A percentile compares a stretch with the other conserved stretches of the same genome.
Evolutionary conservation across 2,329 filamentous ascomycete genomes (phyloP).

Genomic region (Curvularia hawaiiensis): DNA sequence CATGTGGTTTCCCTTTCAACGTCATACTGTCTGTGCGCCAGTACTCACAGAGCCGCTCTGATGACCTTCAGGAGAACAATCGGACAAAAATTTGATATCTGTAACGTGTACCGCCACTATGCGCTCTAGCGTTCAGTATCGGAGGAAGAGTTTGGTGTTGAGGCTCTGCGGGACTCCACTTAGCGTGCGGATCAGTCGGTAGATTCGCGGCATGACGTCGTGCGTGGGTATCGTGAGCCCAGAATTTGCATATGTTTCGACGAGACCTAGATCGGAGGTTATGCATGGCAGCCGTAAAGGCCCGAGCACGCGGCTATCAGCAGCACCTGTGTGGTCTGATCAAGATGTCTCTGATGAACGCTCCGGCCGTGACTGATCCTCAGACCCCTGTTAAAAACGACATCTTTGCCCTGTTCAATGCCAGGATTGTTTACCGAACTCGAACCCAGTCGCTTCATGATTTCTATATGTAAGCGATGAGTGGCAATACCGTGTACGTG

Average conservation of each 20-base stretch:
- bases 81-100: constrained; percentile 14
- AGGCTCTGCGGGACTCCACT: constrained; percentile 30
- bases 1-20: constrained; percentile 4
- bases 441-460: neutral
- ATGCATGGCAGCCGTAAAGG: constrained; percentile 7
- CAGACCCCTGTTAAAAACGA: neutral
- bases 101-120: constrained; percentile 14
- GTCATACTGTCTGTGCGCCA: constrained; percentile 6
- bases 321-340: constrained; percentile 8
- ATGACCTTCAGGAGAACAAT: constrained; percentile 1
- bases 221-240: constrained; percentile 10
- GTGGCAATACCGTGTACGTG: neutral
- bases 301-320: constrained; percentile 9
- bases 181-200: constrained; percentile 14
- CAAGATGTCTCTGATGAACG: constrained; percentile 4
- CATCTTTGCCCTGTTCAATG: neutral
- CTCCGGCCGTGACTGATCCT: constrained; percentile 5
- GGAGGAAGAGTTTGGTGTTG: constrained; percentile 21
- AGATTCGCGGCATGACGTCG: constrained; percentile 16
- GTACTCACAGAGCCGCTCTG: constrained; percentile 1
- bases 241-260: constrained; percentile 7
- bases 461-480: neutral
- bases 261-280: neutral
- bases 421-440: neutral
- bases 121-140: constrained; percentile 15